Evolutionary conservation across 2,329 filamentous ascomycete genomes (phyloP).

Genomic region (Hypoxylon sp.): DNA sequence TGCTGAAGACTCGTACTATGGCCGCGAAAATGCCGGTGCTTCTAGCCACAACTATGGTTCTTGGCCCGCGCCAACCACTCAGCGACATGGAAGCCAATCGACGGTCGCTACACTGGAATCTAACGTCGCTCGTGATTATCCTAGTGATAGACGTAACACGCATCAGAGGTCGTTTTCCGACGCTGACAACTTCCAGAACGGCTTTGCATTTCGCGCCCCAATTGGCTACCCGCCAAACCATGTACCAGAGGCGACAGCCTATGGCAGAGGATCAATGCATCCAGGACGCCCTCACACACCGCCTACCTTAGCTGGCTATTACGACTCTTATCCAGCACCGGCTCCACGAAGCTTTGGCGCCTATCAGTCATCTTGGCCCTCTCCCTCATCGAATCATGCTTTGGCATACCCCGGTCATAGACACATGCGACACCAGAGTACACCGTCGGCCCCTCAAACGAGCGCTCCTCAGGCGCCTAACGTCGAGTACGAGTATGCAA

Average conservation of each 20-base stretch:
- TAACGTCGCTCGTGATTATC: conserved; percentile 25
- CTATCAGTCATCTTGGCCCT: conserved; percentile 13
- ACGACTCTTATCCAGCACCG: conserved; percentile 31
- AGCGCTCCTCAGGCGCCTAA: conserved; percentile 14
- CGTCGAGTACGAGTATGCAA: conserved; percentile 23
- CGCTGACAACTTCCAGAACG: conserved; percentile 33
- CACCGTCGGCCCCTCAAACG: conserved; percentile 33
- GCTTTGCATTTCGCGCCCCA: conserved; percentile 31
- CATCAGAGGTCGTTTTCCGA: conserved; percentile 47
- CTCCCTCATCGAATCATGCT: neutral
- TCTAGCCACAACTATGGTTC: conserved; percentile 36
- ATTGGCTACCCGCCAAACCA: conserved; percentile 34
- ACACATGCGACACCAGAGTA: conserved; percentile 47
- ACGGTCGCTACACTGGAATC: conserved; percentile 36
- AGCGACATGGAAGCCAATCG: conserved; percentile 35
- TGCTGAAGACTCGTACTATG: conserved; percentile 43
- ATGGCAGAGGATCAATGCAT: conserved; percentile 33
- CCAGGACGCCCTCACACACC: conserved; percentile 19
- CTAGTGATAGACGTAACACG: conserved; percentile 31
- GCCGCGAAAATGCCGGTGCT: conserved; percentile 19
- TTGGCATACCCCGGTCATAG: conserved; percentile 20
- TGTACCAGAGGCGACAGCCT: conserved; percentile 23
- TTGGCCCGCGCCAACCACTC: conserved; percentile 38
- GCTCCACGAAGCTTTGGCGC: conserved; percentile 11
- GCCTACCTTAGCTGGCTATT: conserved; percentile 32